Conservation (phyloP, 768 basidiomycete genomes). For the Dacryopinax primogenitus region DNA sequence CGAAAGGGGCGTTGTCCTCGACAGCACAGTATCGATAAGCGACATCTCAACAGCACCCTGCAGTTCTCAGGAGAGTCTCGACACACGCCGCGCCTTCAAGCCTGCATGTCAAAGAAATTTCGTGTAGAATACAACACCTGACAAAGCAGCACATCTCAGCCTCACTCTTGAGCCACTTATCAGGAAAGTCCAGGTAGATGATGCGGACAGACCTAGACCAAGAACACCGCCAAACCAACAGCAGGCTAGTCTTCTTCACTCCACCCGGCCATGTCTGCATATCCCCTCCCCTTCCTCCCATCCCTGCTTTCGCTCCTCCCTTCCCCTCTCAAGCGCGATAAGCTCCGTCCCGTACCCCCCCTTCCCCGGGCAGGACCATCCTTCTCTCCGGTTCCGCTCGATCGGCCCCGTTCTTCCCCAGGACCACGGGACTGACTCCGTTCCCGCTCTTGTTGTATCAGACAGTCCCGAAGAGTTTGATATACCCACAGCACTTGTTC, state of each 20-base stretch:
- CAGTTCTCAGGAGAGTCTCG: no score
- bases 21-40: no score
- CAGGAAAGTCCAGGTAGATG: no score
- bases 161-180: no score
- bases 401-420: background rate
- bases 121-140: no score
- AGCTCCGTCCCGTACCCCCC: background rate
- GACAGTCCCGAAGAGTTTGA: conserved; percentile 32
- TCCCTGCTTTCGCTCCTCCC: conserved; percentile 6
- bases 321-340: background rate
- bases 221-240: no score
- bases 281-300: conserved; percentile 1
- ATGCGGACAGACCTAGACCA: no score
- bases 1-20: no score
- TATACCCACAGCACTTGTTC: conserved; percentile 59
- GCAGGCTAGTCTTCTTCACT: conserved; percentile 5
- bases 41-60: no score
- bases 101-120: no score
- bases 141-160: no score
- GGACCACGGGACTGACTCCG: background rate
- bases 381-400: background rate
- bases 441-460: background rate
- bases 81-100: no score
- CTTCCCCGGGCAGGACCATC: background rate
- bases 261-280: background rate